Evolutionary conservation across 805 yeast genomes (phyloP).

Genomic region (Schwanniomyces polymorphus): DNA sequence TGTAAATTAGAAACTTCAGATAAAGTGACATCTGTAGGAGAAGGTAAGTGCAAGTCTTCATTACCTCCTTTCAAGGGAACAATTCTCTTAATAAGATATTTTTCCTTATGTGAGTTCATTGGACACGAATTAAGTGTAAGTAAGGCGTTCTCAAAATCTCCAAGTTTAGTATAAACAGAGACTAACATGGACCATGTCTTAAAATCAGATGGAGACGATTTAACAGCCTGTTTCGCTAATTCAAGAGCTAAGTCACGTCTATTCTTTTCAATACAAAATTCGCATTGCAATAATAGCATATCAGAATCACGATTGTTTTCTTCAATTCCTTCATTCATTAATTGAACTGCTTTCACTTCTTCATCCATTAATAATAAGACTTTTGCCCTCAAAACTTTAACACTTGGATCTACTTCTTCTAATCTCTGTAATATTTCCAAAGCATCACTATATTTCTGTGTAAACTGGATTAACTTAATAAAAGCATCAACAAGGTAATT

Average conservation of each 20-base stretch:
- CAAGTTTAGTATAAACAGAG: conserved; percentile 58
- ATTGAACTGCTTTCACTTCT: conserved; percentile 57
- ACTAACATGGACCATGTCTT: conserved; percentile 72
- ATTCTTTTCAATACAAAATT: conserved; percentile 54
- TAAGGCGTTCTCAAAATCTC: conserved; percentile 70
- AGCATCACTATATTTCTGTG: conserved; percentile 64
- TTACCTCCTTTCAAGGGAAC: conserved; percentile 48
- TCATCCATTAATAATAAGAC: conserved; percentile 54
- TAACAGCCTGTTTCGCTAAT: conserved; percentile 63
- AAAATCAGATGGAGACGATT: conserved; percentile 73
- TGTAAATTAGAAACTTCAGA: conserved; percentile 69
- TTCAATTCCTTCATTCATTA: conserved; percentile 50
- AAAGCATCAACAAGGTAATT: conserved; percentile 80
- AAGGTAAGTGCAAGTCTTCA: conserved; percentile 68
- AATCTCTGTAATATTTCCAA: conserved; percentile 58
- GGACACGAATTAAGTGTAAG: conserved; percentile 78
- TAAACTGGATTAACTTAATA: conserved; percentile 58
- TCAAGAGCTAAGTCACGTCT: conserved; percentile 57
- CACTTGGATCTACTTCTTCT: conserved; percentile 52
- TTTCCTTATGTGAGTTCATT: conserved; percentile 73
- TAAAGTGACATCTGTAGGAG: conserved; percentile 71
- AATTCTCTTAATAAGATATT: conserved; percentile 59
- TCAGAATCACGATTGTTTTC: conserved; percentile 55
- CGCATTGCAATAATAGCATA: conserved; percentile 55
- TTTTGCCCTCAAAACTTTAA: conserved; percentile 55